Evolutionary conservation across 2,329 filamentous ascomycete species (phyloP), one percentile per base, ranked within the genome.

Genomic region (Parastagonospora avenae): DNA sequence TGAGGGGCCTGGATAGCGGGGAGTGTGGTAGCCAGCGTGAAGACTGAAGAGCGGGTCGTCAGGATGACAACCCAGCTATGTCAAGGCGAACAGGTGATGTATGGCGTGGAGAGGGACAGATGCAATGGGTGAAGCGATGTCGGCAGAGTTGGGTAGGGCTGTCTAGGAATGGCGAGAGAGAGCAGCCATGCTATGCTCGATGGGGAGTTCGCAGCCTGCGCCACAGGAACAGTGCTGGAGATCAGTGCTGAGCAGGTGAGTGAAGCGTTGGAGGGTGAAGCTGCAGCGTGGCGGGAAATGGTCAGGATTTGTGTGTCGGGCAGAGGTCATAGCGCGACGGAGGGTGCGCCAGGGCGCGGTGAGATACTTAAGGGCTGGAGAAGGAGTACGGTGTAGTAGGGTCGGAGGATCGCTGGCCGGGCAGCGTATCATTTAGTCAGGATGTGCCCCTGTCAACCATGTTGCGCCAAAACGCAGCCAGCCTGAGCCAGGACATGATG

Each of bases 1-100:
- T 71, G 66, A 45, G 64, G 56, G 51, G 63, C 59, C 48, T 63
- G 64, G 44, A 74, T 50, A 46, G 70, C 64, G 59, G 71, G 69
- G 52, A 74, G 66, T 27, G 66, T 66, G 49, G 72, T 63, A 68
- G 72, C 72, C 72, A 75, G 67, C 42, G 52, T 74, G 72, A 70
- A 60, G 43, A 37, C 24, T 40, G 55, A 28, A 16, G 30, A 42
- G 44, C 54, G 63, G 63, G 66, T 60, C 59, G 63, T 42, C 48
- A 14, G n/a, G 46, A 29, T 52, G 63, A 68, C 64, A 66, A 71
- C 67, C 63, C 63, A 58, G 43, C 48, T 12, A 44, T 38, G 28
- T 35, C 19, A 40, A 27, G 32, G 49, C 35, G 24, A 39, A 45
- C 35, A 16, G 39, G 4, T 24, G 4, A 28, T 28, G 19, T n/a